A percentile compares a stretch with the other conserved stretches of the same genome.
Evolutionary conservation across 805 yeast genomes (phyloP).

Genomic region (Wickerhamiella sorbophila): DNA sequence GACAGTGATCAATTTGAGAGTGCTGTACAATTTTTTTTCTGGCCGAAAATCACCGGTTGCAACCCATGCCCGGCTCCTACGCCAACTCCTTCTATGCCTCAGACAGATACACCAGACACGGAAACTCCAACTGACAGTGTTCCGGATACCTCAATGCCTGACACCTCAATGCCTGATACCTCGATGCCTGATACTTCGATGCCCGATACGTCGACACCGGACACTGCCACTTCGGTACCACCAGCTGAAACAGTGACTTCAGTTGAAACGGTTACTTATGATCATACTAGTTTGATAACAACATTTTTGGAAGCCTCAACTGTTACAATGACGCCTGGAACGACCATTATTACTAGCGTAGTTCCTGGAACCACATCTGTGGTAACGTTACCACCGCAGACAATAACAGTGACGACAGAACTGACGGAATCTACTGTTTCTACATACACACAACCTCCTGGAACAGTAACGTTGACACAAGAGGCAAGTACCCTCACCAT

Average conservation of each 20-base stretch:
- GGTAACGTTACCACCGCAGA: slow-evolving; percentile 1
- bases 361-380: slow-evolving; percentile 1
- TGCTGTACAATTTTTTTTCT: slow-evolving; percentile 13
- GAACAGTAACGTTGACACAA: slow-evolving; percentile 4
- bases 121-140: neutral
- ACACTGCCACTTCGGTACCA: neutral
- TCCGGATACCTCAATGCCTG: neutral
- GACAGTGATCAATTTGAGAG: slow-evolving; percentile 10
- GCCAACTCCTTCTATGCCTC: neutral
- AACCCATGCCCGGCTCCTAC: neutral
- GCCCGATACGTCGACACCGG: neutral
- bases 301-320: slow-evolving; percentile 3
- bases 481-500: neutral
- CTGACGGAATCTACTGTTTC: neutral
- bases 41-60: slow-evolving; percentile 1
- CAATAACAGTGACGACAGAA: neutral
- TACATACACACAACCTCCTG: slow-evolving; percentile 1
- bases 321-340: slow-evolving; percentile 4
- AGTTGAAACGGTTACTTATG: too few relatives aligned
- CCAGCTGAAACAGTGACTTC: slow-evolving; percentile 7
- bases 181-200: neutral
- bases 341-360: slow-evolving; percentile 5
- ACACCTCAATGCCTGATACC: neutral
- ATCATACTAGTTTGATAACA: slow-evolving; percentile 3
- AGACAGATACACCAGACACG: neutral